Base-by-base conservation (phyloP, 805 yeast species). In the Torulaspora franciscae region DNA sequence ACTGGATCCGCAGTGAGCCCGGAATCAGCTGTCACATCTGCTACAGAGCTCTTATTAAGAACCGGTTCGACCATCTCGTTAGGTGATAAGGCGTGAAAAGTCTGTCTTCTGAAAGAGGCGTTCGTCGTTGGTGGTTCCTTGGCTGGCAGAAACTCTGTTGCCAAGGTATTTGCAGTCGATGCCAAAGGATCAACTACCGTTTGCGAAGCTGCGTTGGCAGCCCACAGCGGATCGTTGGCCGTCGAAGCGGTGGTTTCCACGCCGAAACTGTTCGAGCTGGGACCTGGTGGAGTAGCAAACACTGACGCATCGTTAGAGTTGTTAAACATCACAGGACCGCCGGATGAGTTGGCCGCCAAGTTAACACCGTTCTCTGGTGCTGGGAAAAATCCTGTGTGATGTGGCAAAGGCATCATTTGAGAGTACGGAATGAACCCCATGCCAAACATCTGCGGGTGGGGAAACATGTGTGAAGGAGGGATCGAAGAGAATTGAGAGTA, bases 381-480 rank as follows among this genome's bases (percentile, higher is more conserved):
- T 15, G 59, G 61, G 43, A 50, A 59, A 32, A 55, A 60, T 2
- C 57, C 57, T 1, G 49, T 56, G 35, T 57, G 59, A 27, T 58
- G 67, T 14, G 57, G 61, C 38, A 62, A 49, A 29, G 53, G 65
- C 57, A 62, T 58, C 66, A 62, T 58, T 43, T 60, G 66, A 6
- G 62, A 55, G 34, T 58, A 62, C 22, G 64, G 64, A 32, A 59
- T 52, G 42, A 60, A 62, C 23, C 61, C 61, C 64, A 61, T 59
- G 19, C 55, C 55, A 56, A 61, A 55, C 56, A 58, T 54, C 27
- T 54, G 61, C 14, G 58, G 60, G 28, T 51, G 58, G 6, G 58
- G 56, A 32, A 47, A 51, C 45, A 50, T 38, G 33, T 46, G 50
- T 5, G 52, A 43, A 9, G 59, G 61, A 13, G 51, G 49, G 15